Percentiles rank a stretch among this genome's conserved stretches.
Conservation (phyloP, 1,284 basidiomycete genomes). For the Vanrija sp. region DNA sequence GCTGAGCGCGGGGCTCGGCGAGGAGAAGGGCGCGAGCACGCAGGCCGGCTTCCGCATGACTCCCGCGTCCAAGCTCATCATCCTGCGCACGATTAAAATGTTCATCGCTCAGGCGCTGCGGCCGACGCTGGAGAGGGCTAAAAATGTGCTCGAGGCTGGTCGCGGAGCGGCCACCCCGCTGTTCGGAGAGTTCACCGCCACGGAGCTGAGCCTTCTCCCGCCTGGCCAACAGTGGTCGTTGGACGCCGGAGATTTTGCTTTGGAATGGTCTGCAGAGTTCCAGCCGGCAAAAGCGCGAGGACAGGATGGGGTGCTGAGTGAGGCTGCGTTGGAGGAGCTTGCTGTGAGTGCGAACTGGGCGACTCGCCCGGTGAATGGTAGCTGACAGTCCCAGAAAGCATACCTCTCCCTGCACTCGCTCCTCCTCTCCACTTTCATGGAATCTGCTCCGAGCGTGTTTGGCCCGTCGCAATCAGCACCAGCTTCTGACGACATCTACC, state of each 20-base stretch:
- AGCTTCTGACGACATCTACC: slow-evolving; percentile 49
- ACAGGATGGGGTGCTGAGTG: slow-evolving; percentile 1
- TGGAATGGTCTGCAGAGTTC: slow-evolving; percentile 4
- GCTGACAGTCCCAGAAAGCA: slow-evolving; percentile 23
- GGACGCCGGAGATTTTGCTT: slow-evolving; percentile 4
- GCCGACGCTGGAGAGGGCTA: neutral
- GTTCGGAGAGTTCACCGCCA: slow-evolving; percentile 7
- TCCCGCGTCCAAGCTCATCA: slow-evolving; percentile 34
- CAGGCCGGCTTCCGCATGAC: slow-evolving; percentile 34
- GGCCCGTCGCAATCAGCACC: slow-evolving; percentile 50
- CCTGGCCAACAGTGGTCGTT: slow-evolving; percentile 12
- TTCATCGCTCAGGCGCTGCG: slow-evolving; percentile 33
- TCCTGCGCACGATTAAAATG: slow-evolving; percentile 35
- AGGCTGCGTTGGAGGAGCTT: slow-evolving; percentile 19
- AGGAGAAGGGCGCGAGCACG: slow-evolving; percentile 37
- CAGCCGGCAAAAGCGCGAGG: neutral
- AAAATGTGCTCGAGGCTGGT: neutral
- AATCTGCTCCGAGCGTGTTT: slow-evolving; percentile 75
- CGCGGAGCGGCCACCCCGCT: neutral
- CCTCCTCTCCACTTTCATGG: slow-evolving; percentile 74
- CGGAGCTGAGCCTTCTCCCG: slow-evolving; percentile 7
- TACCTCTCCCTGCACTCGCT: slow-evolving; percentile 64
- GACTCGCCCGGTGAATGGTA: neutral
- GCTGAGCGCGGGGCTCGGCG: slow-evolving; percentile 42
- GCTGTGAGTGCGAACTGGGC: slow-evolving; percentile 22